Percentiles rank a stretch among this genome's conserved stretches.
Evolutionary conservation across 1,284 basidiomycete genomes (phyloP).

Genomic region (Marasmius fiardii): DNA sequence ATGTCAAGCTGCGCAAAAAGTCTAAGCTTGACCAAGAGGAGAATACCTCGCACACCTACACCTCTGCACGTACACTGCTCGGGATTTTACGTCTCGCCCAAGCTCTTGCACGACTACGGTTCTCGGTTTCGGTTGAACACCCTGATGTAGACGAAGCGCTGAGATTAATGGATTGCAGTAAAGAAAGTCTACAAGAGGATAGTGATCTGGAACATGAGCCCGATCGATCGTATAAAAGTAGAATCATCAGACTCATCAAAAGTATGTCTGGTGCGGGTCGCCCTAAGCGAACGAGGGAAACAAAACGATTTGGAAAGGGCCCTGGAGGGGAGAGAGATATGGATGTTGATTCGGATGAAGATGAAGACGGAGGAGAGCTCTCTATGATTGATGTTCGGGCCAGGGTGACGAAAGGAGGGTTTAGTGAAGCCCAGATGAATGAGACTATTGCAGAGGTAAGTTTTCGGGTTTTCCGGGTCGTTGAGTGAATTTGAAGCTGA

Average conservation of each 20-base stretch:
- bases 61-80: constrained; percentile 94
- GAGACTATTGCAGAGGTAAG: constrained; percentile 78
- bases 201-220: constrained; percentile 64
- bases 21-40: constrained; percentile 90
- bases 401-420: constrained; percentile 81
- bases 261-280: constrained; percentile 62
- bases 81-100: constrained; percentile 94
- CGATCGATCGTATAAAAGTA: constrained; percentile 77
- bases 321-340: constrained; percentile 65
- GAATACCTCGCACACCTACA: constrained; percentile 90
- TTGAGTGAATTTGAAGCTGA: not conserved
- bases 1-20: constrained; percentile 91
- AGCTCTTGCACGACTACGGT: constrained; percentile 89
- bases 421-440: constrained; percentile 87
- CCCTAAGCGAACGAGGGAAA: constrained; percentile 31
- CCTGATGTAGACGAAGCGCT: constrained; percentile 96
- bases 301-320: constrained; percentile 59
- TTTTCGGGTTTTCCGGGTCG: constrained; percentile 16
- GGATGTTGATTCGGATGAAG: constrained; percentile 62
- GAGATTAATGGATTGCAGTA: constrained; percentile 94
- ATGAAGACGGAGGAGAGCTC: constrained; percentile 52
- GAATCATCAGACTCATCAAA: constrained; percentile 89
- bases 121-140: constrained; percentile 76
- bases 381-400: constrained; percentile 83
- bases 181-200: constrained; percentile 85